Evolutionary conservation across 495 filamentous ascomycete species (phyloP).

Genomic region (Rusavskia elegans): DNA sequence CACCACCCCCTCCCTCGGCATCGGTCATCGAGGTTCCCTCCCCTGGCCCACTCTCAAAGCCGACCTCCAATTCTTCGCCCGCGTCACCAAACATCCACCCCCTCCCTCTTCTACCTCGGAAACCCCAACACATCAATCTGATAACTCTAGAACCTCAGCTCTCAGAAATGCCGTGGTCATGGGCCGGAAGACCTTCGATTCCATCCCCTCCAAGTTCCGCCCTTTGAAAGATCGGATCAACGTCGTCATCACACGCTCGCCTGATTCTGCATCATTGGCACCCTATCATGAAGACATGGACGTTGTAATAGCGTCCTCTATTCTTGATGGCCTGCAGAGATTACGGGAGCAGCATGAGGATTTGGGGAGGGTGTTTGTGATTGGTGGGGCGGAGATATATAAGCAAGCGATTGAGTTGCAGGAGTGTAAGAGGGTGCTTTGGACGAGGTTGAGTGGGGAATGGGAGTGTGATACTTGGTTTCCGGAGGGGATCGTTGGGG

Average conservation of each 20-base stretch:
- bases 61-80: slow-evolving; percentile 90
- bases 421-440: slow-evolving; percentile 34
- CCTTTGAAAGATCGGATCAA: slow-evolving; percentile 66
- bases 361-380: slow-evolving; percentile 56
- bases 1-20: slow-evolving; percentile 58
- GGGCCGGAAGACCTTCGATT: slow-evolving; percentile 93
- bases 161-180: slow-evolving; percentile 71
- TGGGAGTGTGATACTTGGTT: slow-evolving; percentile 90
- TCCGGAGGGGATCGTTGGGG: slow-evolving; percentile 27
- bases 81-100: slow-evolving; percentile 60
- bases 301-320: slow-evolving; percentile 13
- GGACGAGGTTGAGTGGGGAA: slow-evolving; percentile 44
- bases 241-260: slow-evolving; percentile 51
- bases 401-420: slow-evolving; percentile 40
- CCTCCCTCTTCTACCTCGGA: background rate
- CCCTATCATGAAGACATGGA: slow-evolving; percentile 6
- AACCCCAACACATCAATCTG: background rate
- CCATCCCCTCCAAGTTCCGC: slow-evolving; percentile 59
- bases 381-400: slow-evolving; percentile 84
- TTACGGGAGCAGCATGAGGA: slow-evolving; percentile 17
- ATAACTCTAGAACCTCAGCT: background rate
- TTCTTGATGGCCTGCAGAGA: slow-evolving; percentile 41
- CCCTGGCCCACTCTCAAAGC: slow-evolving; percentile 78
- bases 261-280: no score
- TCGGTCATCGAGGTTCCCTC: slow-evolving; percentile 62